These are phyloP conservation scores for Sphagnum tenellum DNA, from an alignment of 225 moss, liverwort and hornwort genomes.

Conservation along the genomic window DNA sequence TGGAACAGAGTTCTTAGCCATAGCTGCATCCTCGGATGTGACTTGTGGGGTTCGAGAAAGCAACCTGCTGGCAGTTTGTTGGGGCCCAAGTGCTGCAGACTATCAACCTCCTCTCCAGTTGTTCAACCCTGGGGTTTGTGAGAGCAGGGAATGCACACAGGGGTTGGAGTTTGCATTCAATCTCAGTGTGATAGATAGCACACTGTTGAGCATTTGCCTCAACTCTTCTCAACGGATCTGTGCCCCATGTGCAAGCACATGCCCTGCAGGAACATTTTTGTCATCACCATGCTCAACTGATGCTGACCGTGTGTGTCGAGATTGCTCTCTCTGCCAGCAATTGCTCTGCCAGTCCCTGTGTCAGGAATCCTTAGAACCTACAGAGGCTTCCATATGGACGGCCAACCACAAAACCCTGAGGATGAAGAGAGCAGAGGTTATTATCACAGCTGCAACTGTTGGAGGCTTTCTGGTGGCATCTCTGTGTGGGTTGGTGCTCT, in stretches of 20 bases:
- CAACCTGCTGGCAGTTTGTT: conserved; percentile 41
- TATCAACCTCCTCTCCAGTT: conserved; percentile 49
- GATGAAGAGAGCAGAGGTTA: conserved; percentile 8
- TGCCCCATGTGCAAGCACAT: conserved; percentile 35
- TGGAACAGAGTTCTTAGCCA: conserved; percentile 24
- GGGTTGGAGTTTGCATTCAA: conserved; percentile 35
- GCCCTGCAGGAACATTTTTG: conserved; percentile 31
- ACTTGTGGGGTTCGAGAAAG: conserved; percentile 50
- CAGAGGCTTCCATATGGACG: neutral
- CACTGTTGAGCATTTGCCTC: conserved; percentile 30
- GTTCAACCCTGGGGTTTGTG: conserved; percentile 53
- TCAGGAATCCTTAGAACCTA: neutral
- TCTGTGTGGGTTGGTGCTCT: conserved; percentile 15
- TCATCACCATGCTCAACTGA: conserved; percentile 21
- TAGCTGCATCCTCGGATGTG: conserved; percentile 43
- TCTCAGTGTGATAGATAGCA: conserved; percentile 24
- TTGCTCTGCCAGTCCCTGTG: conserved; percentile 24
- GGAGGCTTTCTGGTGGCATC: conserved; percentile 23
- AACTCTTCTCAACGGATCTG: conserved; percentile 32
- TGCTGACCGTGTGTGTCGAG: conserved; percentile 30
- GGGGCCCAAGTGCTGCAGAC: conserved; percentile 28
- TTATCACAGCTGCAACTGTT: conserved; percentile 22
- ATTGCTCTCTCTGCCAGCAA: conserved; percentile 34
- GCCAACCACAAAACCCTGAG: conserved; percentile 1
- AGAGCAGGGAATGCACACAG: conserved; percentile 11